phyloP scores from a whole-genome alignment of 75 land plant species.

The Picea glauca region DNA sequence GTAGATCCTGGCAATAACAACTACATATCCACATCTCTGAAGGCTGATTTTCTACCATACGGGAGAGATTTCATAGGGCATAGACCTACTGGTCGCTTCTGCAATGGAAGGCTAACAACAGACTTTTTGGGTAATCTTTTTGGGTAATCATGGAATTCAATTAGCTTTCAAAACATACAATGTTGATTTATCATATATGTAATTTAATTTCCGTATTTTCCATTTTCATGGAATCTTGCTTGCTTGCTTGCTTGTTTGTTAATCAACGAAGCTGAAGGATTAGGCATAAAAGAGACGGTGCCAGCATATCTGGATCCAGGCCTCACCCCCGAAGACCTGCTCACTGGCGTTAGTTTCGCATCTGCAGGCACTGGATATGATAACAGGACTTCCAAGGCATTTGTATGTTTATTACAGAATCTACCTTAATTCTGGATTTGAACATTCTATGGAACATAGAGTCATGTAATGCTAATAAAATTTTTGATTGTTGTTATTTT shows the following conservation, averaged over 20 bases:
- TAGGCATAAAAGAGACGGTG: slow-evolving; percentile 31
- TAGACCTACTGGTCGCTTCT: slow-evolving; percentile 23
- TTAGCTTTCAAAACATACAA: too few species aligned
- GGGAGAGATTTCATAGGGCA: slow-evolving; percentile 25
- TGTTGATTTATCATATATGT: too few species aligned
- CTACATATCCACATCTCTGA: slow-evolving; percentile 7
- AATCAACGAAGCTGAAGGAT: slow-evolving; percentile 1
- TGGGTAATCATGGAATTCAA: too few species aligned
- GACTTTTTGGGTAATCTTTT: slow-evolving; percentile 18
- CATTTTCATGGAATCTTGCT: too few species aligned
- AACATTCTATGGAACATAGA: background rate
- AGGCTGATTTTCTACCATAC: slow-evolving; percentile 24
- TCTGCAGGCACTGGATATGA: slow-evolving; percentile 64
- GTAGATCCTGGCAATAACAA: slow-evolving; percentile 34
- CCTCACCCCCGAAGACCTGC: slow-evolving; percentile 25
- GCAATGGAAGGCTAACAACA: slow-evolving; percentile 20
- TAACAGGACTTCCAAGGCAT: slow-evolving; percentile 26
- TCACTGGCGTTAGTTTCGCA: slow-evolving; percentile 56
- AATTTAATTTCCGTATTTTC: too few species aligned
- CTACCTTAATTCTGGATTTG: too few species aligned
- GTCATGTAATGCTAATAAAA: background rate
- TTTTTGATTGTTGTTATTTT: background rate
- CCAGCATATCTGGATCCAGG: slow-evolving; percentile 53
- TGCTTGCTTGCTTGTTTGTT: background rate
- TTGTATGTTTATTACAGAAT: slow-evolving; percentile 27